phyloP scores from a whole-genome alignment of 2,329 filamentous ascomycete species.

The Cryoendolithus antarcticus region DNA sequence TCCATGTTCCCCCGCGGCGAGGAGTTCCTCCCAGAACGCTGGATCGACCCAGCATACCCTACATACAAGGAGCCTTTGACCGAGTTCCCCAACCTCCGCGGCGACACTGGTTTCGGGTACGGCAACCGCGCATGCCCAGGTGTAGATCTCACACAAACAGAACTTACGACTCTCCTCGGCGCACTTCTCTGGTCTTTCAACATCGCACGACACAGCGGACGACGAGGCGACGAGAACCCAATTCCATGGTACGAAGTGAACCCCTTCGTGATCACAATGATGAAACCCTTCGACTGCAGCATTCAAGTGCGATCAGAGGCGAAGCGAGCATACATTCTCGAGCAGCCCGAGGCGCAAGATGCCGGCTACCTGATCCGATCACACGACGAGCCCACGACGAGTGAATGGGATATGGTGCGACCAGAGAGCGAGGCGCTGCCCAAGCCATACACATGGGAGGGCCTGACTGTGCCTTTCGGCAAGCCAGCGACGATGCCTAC shows the following conservation, averaged over 20 bases:
- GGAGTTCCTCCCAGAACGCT: conserved; percentile 23
- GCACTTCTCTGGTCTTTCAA: conserved; percentile 20
- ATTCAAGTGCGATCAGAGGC: conserved; percentile 18
- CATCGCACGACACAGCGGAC: conserved; percentile 17
- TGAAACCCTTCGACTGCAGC: conserved; percentile 20
- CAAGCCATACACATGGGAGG: conserved; percentile 4
- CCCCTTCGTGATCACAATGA: conserved; percentile 24
- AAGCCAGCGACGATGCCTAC: conserved; percentile 5
- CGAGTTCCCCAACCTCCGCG: conserved; percentile 23
- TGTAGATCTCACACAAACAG: conserved; percentile 20
- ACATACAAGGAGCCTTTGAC: conserved; percentile 25
- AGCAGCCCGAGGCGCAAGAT: conserved; percentile 10
- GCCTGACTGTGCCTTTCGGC: conserved; percentile 4
- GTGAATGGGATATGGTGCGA: conserved; percentile 7
- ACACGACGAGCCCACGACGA: conserved; percentile 7
- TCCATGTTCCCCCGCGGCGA: conserved; percentile 18
- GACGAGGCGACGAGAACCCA: conserved; percentile 12
- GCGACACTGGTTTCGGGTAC: conserved; percentile 23
- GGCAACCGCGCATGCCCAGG: conserved; percentile 24
- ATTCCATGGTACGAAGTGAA: conserved; percentile 23
- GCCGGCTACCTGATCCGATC: conserved; percentile 15
- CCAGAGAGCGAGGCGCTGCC: conserved; percentile 4
- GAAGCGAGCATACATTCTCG: conserved; percentile 19
- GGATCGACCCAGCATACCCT: conserved; percentile 21
- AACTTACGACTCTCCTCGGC: conserved; percentile 20